These are phyloP conservation scores for Tolypocladium pustulatum DNA, from an alignment of 2,329 filamentous ascomycete species.

Conservation along the genomic window DNA sequence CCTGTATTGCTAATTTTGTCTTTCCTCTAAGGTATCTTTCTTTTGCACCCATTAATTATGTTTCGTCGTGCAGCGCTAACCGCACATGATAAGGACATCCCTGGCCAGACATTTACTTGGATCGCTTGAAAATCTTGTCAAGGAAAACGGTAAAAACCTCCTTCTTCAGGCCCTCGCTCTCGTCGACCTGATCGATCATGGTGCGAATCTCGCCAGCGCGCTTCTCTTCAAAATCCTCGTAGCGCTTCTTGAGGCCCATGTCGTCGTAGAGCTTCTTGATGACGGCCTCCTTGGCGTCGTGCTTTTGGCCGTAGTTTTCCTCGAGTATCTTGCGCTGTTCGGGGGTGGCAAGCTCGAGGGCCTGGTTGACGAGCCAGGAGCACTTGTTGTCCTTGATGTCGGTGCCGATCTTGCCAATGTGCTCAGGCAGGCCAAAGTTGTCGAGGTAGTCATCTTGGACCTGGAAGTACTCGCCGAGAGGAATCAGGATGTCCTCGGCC, in stretches of 20 bases:
- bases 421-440: slow-evolving; percentile 85
- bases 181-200: slow-evolving; percentile 72
- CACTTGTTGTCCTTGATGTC: slow-evolving; percentile 99
- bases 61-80: neutral
- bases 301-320: slow-evolving; percentile 89
- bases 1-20: neutral
- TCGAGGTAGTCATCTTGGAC: slow-evolving; percentile 98
- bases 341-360: slow-evolving; percentile 65
- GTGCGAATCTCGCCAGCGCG: slow-evolving; percentile 65
- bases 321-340: slow-evolving; percentile 85
- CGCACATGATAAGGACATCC: neutral
- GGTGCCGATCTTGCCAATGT: slow-evolving; percentile 97
- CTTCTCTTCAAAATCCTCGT: slow-evolving; percentile 84
- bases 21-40: neutral
- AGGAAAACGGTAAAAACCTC: slow-evolving; percentile 82
- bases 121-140: slow-evolving; percentile 95
- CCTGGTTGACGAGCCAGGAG: slow-evolving; percentile 96
- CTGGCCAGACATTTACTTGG: slow-evolving; percentile 52
- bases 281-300: slow-evolving; percentile 68
- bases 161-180: slow-evolving; percentile 83
- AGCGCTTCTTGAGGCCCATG: slow-evolving; percentile 71
- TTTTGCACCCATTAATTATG: neutral
- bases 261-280: slow-evolving; percentile 87
- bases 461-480: slow-evolving; percentile 98
- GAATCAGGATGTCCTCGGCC: slow-evolving; percentile 85